phyloP scores from a whole-genome alignment of 176 grass and related monocot genomes.

The Musa troglodytarum region DNA sequence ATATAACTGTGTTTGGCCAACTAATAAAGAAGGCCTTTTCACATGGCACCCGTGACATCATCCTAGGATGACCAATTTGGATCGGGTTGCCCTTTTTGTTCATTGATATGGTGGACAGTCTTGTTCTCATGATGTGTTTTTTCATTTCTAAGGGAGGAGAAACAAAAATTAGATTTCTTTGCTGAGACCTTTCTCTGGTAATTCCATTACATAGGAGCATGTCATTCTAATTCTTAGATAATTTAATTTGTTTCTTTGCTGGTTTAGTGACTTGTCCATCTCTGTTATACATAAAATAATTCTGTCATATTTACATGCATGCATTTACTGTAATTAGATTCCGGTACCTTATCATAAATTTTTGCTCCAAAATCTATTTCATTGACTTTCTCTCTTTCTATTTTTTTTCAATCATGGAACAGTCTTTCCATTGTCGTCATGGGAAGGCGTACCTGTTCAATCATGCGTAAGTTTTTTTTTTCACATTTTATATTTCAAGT shows the following conservation, averaged over 20 bases:
- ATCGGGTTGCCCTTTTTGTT: too few species aligned
- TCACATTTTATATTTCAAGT: not conserved
- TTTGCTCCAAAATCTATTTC: not conserved
- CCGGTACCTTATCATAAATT: not conserved
- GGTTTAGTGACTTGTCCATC: not conserved
- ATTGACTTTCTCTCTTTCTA: not conserved
- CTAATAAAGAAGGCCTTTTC: not conserved
- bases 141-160: too few species aligned
- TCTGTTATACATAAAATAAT: not conserved
- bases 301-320: not conserved
- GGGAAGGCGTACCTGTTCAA: slow-evolving; percentile 24
- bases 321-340: not conserved
- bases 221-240: not conserved
- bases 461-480: slow-evolving; percentile 8
- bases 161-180: too few species aligned
- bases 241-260: not conserved
- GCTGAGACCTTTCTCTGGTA: not conserved
- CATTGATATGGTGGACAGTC: too few species aligned
- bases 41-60: too few species aligned
- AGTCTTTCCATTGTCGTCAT: slow-evolving; percentile 14
- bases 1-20: not conserved
- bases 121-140: too few species aligned
- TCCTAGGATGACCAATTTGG: not conserved
- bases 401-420: not conserved
- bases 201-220: not conserved